Conservation (phyloP, 148 eudicot genomes). For the Fagopyrum esculentum region DNA sequence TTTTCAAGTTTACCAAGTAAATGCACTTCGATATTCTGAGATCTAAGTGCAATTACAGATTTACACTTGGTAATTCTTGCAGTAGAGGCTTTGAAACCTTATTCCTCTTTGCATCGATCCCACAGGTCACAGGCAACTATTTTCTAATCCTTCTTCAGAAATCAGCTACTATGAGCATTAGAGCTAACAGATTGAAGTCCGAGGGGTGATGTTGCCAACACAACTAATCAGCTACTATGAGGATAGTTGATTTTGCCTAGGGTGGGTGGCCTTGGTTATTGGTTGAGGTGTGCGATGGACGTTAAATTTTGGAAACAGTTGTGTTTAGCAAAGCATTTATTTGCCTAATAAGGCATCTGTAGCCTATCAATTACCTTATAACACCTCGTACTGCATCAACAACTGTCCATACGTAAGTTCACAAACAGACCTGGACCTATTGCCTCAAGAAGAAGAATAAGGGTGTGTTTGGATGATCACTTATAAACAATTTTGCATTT, state of each 20-base stretch:
- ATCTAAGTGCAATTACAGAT: neutral
- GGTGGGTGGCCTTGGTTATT: neutral
- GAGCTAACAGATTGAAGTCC: neutral
- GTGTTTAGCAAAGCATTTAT: no score
- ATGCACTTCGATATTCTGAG: neutral
- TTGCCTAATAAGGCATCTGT: no score
- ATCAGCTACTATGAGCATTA: neutral
- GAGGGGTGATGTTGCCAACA: neutral
- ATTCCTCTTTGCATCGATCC: neutral
- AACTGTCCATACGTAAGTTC: no score
- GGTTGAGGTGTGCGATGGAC: neutral
- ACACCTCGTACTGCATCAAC: no score
- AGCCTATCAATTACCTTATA: no score
- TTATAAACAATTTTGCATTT: no score
- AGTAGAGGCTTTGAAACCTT: neutral
- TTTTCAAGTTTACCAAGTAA: neutral
- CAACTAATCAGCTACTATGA: neutral
- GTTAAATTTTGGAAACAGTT: no score
- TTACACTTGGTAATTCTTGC: neutral
- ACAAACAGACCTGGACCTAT: neutral
- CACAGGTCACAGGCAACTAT: neutral
- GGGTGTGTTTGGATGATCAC: no score
- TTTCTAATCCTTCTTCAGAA: neutral
- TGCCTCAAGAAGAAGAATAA: neutral
- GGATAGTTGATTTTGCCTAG: neutral